phyloP scores from a whole-genome alignment of 768 basidiomycete species.

The Leccinum imitatum region DNA sequence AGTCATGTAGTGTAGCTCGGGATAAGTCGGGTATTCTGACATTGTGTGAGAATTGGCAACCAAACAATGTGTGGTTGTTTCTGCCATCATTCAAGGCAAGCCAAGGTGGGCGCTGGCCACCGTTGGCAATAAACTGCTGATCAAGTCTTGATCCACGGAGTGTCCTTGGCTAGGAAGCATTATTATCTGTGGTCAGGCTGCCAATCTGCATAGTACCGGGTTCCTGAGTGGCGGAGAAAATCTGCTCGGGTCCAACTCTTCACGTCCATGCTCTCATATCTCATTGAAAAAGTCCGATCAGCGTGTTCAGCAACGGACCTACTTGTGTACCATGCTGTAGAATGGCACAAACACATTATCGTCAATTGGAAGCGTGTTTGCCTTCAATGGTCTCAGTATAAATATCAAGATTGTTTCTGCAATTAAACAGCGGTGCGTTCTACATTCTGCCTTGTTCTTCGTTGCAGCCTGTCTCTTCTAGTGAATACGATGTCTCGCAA shows the following conservation, averaged over 20 bases:
- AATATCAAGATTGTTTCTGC: not conserved
- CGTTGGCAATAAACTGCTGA: conserved; percentile 2
- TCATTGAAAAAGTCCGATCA: not conserved
- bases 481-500: conserved; percentile 21
- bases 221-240: conserved; percentile 6
- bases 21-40: conserved; percentile 7
- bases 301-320: conserved; percentile 4
- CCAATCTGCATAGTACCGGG: not conserved
- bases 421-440: conserved; percentile 2
- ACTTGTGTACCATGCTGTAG: conserved; percentile 26
- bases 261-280: not conserved
- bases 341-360: not conserved
- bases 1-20: conserved; percentile 28
- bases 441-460: not conserved
- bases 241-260: not conserved
- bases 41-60: conserved; percentile 5
- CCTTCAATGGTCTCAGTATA: not conserved
- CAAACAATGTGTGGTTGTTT: not conserved
- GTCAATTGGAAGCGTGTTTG: not conserved
- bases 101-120: conserved; percentile 2
- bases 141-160: not conserved
- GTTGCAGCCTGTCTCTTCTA: not conserved
- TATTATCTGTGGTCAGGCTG: not conserved
- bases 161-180: not conserved
- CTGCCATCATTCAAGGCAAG: not conserved